Evolutionary conservation across 805 yeast species (phyloP), one percentile per base, ranked within the genome.

Genomic region (Nakazawaea populi): DNA sequence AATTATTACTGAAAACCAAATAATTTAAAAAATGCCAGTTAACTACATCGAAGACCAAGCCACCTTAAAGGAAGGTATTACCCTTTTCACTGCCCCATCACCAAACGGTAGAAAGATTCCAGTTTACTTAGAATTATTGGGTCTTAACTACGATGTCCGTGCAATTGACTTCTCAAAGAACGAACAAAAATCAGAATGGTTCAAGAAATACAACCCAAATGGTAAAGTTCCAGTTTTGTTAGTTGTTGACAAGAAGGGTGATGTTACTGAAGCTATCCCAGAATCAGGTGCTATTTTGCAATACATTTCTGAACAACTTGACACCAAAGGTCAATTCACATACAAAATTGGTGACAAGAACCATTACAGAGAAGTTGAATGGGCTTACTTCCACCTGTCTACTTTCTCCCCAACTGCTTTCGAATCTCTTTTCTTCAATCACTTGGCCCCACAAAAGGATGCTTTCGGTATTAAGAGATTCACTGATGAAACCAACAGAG

Each of bases 351-450:
- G 69, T 4, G 64, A 80, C 30, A 60, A 58, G 5, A 57, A 63
- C 42, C 83, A 82, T 62, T 83, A 78, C 63, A 74, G 71, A 55
- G 75, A 76, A 60, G 59, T 75, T 56, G 80, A 79, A 55, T 74
- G 83, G 76, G 55, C 76, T 8, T 70, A 71, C 42, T 82, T 79
- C 72, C 85, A 80, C 56, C 73, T 77, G 67, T 81, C 83, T 54
- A 79, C 79, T 7, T 65, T 76, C 41, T 83, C 83, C 31, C 87
- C 87, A 51, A 78, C 75, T 74, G 81, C 75, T 58, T 87, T 87
- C 8, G 86, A 82, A 60, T 77, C 77, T 40, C 62, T 64, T 54
- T 82, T 76, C 60, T 83, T 82, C 60, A 40, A 52, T 1, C n/a
- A 49, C 5, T 72, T 52, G 56, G 79, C 83, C 5, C 62, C 68